A percentile compares a stretch with the other conserved stretches of the same genome.
phyloP scores from a whole-genome alignment of 2,329 filamentous ascomycete genomes.

The Trichophyton schoenleinii region DNA sequence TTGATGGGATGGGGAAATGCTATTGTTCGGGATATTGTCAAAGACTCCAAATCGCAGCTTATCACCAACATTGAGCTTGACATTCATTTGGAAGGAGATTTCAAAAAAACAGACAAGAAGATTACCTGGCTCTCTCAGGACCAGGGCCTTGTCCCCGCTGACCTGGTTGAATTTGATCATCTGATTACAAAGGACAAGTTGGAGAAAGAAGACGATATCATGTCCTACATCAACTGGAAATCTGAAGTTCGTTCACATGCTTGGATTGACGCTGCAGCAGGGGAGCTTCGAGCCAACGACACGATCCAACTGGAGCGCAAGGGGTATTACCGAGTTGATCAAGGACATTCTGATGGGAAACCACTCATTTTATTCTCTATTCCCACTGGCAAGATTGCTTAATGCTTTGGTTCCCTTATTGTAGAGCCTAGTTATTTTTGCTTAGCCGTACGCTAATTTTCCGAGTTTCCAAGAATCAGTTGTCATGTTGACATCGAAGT shows the following conservation, averaged over 20 bases:
- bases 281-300: conserved; percentile 62
- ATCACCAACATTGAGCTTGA: conserved; percentile 50
- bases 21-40: conserved; percentile 15
- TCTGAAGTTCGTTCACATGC: conserved; percentile 60
- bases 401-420: too few relatives aligned
- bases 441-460: too few relatives aligned
- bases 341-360: conserved; percentile 39
- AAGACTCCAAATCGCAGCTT: conserved; percentile 7
- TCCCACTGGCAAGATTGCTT: conserved; percentile 41
- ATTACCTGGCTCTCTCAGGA: conserved; percentile 70
- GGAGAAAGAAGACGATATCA: conserved; percentile 65
- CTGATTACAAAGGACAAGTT: conserved; percentile 78
- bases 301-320: conserved; percentile 82
- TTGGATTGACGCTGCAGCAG: conserved; percentile 62
- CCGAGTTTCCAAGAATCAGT: too few relatives aligned
- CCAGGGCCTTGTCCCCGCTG: conserved; percentile 58
- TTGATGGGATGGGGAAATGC: conserved; percentile 53
- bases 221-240: conserved; percentile 61
- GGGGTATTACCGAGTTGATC: conserved; percentile 43
- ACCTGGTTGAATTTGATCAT: conserved; percentile 75
- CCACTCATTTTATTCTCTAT: conserved; percentile 30
- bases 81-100: conserved; percentile 71
- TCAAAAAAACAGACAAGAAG: conserved; percentile 83
- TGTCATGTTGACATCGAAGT: too few relatives aligned
- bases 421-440: too few relatives aligned